A percentile compares a stretch with the other conserved stretches of the same genome.
phyloP scores from a whole-genome alignment of 805 yeast genomes.

The Barnettozyma californica region DNA sequence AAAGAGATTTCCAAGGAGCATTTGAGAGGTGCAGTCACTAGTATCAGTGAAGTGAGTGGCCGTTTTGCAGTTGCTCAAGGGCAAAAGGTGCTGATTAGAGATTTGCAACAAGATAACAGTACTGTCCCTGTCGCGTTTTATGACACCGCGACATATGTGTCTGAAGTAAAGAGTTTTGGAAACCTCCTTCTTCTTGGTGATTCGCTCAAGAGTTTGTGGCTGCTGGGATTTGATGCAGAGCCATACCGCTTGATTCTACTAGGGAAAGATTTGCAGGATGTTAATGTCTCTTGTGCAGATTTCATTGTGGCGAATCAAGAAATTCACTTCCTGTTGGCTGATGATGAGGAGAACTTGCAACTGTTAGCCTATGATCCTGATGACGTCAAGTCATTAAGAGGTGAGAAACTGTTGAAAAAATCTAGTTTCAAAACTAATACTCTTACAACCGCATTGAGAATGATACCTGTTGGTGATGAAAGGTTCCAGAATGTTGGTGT shows the following conservation, averaged over 20 bases:
- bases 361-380: conserved; percentile 87
- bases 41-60: conserved; percentile 76
- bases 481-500: conserved; percentile 65
- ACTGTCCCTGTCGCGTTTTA: conserved; percentile 92
- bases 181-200: conserved; percentile 82
- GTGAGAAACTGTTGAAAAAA: conserved; percentile 65
- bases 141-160: conserved; percentile 75
- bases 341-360: conserved; percentile 61
- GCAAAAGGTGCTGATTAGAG: conserved; percentile 70
- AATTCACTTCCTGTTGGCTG: conserved; percentile 61
- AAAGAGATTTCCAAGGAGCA: conserved; percentile 69
- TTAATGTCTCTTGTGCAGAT: conserved; percentile 69
- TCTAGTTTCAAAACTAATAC: conserved; percentile 69
- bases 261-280: conserved; percentile 64
- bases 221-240: conserved; percentile 90
- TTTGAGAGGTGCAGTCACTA: conserved; percentile 78
- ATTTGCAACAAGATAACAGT: conserved; percentile 76
- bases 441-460: conserved; percentile 47
- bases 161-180: conserved; percentile 78
- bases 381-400: conserved; percentile 76
- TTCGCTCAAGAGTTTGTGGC: conserved; percentile 65
- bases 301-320: conserved; percentile 70
- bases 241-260: conserved; percentile 81
- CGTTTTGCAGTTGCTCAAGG: conserved; percentile 83
- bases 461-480: conserved; percentile 33